Evolutionary conservation across 2,329 filamentous ascomycete genomes (phyloP), one percentile per base, ranked within the genome.

Genomic region (Aspergillus aculeatinus): DNA sequence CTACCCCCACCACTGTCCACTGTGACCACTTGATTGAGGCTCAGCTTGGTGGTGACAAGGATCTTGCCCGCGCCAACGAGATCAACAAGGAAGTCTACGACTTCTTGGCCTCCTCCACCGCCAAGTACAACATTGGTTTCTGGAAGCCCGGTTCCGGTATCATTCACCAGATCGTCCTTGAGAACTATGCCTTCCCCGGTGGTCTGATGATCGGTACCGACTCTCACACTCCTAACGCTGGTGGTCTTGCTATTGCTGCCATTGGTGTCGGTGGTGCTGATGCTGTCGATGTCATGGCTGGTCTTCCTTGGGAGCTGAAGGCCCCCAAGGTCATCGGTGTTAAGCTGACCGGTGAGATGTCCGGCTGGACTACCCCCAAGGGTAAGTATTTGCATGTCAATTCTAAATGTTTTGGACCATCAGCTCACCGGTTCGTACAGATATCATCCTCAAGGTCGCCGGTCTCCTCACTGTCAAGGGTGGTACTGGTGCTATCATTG

Each of bases 81-180:
- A 96, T 96, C 83, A 98, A 98, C 89, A 96, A 96, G 86, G 94
- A 98, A 81, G 95, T 99, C 70, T 99, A 98, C 82, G 90, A 98
- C 81, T 99, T 99, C 86, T 83, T 99, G 76, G 87, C 92, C 63
- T 88, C 89, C 65, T 90, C 94, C 67, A 98, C 94, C 79, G 93
- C 93, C 75, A 99, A 98, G 85, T 99, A 98, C 86, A 94, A 98
- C 86, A 98, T 98, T 79, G 95, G 95, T 84, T 98, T 98, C 89
- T 99, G 95, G 95, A 92, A 87, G 80, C 95, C 95, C 67, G 95
- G 95, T 71, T 97, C 94, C 77, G 95, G 95, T 85, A 99, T 98
- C 78, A 99, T 99, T 72, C 95, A 99, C 83, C 95, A 98, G 85
- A 98, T 98, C 75, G 81, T 98, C 65, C 87, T 98, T 61, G 95